Conservation (phyloP, 2,329 filamentous ascomycete species). For the Didymella keratinophila region DNA sequence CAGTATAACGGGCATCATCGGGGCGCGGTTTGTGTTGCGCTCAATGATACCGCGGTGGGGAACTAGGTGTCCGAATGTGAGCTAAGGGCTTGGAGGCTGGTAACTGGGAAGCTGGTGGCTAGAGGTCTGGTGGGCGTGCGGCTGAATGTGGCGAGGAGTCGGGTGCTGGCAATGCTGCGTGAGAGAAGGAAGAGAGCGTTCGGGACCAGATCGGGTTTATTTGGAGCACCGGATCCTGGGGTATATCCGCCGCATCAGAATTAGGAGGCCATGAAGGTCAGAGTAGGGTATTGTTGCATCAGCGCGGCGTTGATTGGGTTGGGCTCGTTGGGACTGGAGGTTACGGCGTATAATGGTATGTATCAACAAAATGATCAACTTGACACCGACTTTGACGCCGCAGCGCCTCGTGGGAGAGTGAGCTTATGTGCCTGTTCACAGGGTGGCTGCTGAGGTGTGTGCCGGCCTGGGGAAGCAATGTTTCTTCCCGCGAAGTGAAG, state of each 20-base stretch:
- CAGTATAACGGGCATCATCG: slow-evolving; percentile 96
- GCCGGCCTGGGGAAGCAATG: no score
- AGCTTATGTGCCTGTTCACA: no score
- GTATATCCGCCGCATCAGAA: no score
- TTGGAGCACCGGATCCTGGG: background rate
- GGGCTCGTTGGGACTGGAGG: background rate
- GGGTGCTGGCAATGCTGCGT: background rate
- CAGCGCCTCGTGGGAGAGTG: no score
- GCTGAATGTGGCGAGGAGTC: no score
- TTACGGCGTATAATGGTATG: background rate
- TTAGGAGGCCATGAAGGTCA: background rate
- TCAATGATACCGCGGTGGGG: slow-evolving; percentile 73
- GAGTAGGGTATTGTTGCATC: slow-evolving; percentile 8
- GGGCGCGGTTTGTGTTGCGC: slow-evolving; percentile 87
- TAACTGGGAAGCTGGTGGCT: no score
- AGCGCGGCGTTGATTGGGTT: slow-evolving; percentile 14
- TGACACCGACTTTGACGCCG: no score
- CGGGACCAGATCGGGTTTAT: background rate
- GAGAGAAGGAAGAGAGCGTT: background rate
- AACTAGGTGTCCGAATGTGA: slow-evolving; percentile 29
- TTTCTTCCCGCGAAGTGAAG: no score
- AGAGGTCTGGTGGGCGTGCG: no score
- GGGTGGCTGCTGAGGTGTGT: no score
- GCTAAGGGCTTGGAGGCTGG: background rate
- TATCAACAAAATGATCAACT: background rate